These are phyloP conservation scores for Colletotrichum graminicola DNA, from an alignment of 2,329 filamentous ascomycete species.

Conservation along the genomic window DNA sequence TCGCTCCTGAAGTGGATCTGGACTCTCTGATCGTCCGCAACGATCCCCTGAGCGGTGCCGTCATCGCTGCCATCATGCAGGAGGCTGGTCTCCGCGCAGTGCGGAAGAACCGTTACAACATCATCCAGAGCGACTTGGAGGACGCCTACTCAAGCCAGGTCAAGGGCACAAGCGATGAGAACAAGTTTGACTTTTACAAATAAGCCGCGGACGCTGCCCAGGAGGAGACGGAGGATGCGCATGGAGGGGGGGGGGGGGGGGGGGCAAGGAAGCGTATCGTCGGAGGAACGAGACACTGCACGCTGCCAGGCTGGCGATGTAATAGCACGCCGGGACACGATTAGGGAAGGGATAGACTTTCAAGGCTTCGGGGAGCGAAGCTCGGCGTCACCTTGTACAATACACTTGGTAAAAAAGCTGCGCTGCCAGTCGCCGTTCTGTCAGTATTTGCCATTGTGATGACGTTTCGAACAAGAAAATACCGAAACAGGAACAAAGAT, in stretches of 20 bases:
- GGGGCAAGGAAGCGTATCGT: not conserved
- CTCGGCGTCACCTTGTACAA: constrained; percentile 41
- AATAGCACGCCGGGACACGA: constrained; percentile 21
- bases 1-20: constrained; percentile 95
- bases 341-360: constrained; percentile 34
- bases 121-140: constrained; percentile 96
- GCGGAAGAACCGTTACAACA: constrained; percentile 98
- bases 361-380: constrained; percentile 30
- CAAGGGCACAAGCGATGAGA: constrained; percentile 77
- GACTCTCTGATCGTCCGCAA: constrained; percentile 97
- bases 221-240: constrained; percentile 28
- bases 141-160: constrained; percentile 98
- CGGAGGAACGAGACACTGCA: constrained; percentile 11
- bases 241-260: too few species aligned
- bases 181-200: constrained; percentile 94
- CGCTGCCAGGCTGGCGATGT: constrained; percentile 32
- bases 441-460: not conserved
- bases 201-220: constrained; percentile 55
- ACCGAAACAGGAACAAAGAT: not conserved
- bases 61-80: constrained; percentile 99
- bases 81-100: constrained; percentile 95
- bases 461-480: not conserved
- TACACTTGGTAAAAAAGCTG: constrained; percentile 36
- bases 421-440: not conserved
- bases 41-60: constrained; percentile 92